These are phyloP conservation scores for Populus nigra DNA, from an alignment of 345 rosid genomes.

Conservation along the genomic window DNA sequence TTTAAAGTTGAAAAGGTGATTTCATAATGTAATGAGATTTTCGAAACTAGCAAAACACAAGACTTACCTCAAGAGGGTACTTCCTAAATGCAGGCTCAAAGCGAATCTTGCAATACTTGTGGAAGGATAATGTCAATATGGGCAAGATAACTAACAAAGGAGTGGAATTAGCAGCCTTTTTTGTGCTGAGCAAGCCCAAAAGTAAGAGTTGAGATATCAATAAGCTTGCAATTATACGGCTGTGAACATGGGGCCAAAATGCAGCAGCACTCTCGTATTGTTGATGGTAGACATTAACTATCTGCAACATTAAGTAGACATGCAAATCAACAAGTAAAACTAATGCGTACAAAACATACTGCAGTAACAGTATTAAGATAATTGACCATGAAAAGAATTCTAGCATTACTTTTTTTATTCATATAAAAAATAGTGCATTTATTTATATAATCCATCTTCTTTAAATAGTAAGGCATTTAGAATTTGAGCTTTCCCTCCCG, in stretches of 20 bases:
- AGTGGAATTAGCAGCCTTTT: slow-evolving; percentile 84
- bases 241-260: slow-evolving; percentile 96
- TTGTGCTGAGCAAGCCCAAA: slow-evolving; percentile 83
- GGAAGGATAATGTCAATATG: slow-evolving; percentile 72
- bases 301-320: slow-evolving; percentile 37
- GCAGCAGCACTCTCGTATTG: slow-evolving; percentile 93
- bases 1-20: neutral
- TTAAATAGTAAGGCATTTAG: too few species aligned
- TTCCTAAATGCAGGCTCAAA: slow-evolving; percentile 90
- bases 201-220: slow-evolving; percentile 83
- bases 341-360: neutral
- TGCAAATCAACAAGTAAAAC: neutral
- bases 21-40: neutral
- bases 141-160: slow-evolving; percentile 81
- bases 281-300: slow-evolving; percentile 88
- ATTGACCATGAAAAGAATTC: too few species aligned
- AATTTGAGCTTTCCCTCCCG: too few species aligned
- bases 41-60: neutral
- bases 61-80: slow-evolving; percentile 82
- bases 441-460: too few species aligned
- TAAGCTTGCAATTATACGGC: slow-evolving; percentile 77
- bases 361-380: neutral
- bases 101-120: slow-evolving; percentile 86
- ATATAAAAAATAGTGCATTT: too few species aligned
- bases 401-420: too few species aligned